Percentiles rank a stretch among this genome's conserved stretches.
phyloP scores from a whole-genome alignment of 2,329 filamentous ascomycete species.

The Aspergillus sp. region DNA sequence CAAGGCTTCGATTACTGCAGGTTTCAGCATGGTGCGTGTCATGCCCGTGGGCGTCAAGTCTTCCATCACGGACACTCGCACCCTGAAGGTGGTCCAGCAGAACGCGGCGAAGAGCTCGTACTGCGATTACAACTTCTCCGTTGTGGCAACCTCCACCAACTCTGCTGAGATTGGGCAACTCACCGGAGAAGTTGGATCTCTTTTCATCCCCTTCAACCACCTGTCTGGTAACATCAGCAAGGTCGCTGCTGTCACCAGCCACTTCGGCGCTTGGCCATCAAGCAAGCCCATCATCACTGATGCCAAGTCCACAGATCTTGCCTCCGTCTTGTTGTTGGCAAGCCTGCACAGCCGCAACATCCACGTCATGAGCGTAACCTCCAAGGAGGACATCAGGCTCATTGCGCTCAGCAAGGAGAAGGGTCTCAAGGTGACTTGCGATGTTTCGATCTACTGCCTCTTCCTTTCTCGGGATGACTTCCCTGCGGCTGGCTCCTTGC shows the following conservation, averaged over 20 bases:
- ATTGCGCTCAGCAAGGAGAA: constrained; percentile 78
- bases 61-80: constrained; percentile 69
- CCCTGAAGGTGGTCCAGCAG: constrained; percentile 69
- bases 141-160: constrained; percentile 71
- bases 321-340: constrained; percentile 75
- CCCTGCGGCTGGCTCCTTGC: constrained; percentile 63
- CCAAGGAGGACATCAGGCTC: constrained; percentile 74
- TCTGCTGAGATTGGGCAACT: constrained; percentile 72
- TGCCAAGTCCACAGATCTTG: constrained; percentile 75
- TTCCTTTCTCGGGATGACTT: constrained; percentile 72
- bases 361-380: constrained; percentile 78
- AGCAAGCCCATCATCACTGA: constrained; percentile 81
- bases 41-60: constrained; percentile 74
- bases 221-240: constrained; percentile 81
- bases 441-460: constrained; percentile 76
- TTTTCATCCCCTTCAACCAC: constrained; percentile 81
- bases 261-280: constrained; percentile 74
- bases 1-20: constrained; percentile 70
- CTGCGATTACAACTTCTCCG: constrained; percentile 79
- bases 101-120: constrained; percentile 67
- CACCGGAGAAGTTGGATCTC: constrained; percentile 70
- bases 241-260: constrained; percentile 73
- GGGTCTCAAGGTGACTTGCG: constrained; percentile 78
- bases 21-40: constrained; percentile 77
- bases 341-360: constrained; percentile 76